Evolutionary conservation across 1,284 basidiomycete genomes (phyloP), one percentile per base, ranked within the genome.

Genomic region (Austroboletus niveus): DNA sequence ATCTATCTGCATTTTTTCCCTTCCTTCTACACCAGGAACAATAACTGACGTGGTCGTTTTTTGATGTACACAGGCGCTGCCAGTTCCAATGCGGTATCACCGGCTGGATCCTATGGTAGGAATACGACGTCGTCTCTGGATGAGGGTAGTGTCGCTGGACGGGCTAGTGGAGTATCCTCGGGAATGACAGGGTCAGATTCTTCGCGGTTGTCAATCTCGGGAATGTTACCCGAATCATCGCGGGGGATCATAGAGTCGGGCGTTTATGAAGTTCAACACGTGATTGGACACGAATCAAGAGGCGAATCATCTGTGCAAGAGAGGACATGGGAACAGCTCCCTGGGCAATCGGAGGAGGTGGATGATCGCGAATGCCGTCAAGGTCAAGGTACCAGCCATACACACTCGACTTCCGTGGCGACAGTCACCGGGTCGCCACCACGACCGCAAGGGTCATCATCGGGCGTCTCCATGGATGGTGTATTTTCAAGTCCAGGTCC

Each of bases 361-460:
- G 45, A 30, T 24, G 48, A 36, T 17, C 42, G 34, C 5, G 48
- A 24, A 15, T 38, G 20, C 3, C 17, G 27, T 11, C 50, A 31
- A 10, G 41, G 30, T 10, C 57, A 35, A 7, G 41, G 41, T 15
- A 0, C 31, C 0, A 3, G 46, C 6, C 63, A 63, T 17, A 38
- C 50, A 34, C 54, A 67, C 42, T 65, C 66, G 7, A 31, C 53
- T 17, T 70, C 64, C 6, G 6, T 64, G 14, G 64, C 65, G 8
- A 66, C 68, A 22, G 49, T 66, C 5, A 62, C 57, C 11, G 60
- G 47, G 2, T 65, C 67, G 8, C 48, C 68, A 3, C 53, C 47
- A 5, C 58, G 45, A 29, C 27, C 17, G 41, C 62, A 27, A 41
- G 45, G 34, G 31, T 45, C 39, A 34, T 38, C 41, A 9, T 40